A percentile compares a stretch with the other conserved stretches of the same genome.
phyloP scores from a whole-genome alignment of 202 grass and related monocot genomes.

The Setaria italica region DNA sequence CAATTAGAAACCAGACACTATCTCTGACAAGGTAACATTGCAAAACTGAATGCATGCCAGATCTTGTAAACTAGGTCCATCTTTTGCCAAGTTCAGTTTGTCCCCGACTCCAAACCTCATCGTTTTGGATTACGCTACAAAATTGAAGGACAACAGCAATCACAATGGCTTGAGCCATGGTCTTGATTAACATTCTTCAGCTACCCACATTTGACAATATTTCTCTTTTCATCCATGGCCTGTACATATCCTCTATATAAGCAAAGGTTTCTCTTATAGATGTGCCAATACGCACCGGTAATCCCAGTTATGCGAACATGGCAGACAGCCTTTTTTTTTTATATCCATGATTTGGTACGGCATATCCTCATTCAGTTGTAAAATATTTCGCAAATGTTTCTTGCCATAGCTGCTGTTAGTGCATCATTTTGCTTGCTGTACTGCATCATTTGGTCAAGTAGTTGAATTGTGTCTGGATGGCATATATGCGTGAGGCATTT shows the following conservation, averaged over 20 bases:
- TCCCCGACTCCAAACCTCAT: background rate
- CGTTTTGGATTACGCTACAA: background rate
- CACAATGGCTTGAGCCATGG: background rate
- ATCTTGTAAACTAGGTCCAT: background rate
- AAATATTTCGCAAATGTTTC: background rate
- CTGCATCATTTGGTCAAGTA: background rate
- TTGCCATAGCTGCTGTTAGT: background rate
- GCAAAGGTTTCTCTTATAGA: background rate
- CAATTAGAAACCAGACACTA: background rate
- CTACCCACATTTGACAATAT: background rate
- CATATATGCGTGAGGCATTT: background rate
- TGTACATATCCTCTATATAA: background rate
- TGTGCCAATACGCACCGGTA: background rate
- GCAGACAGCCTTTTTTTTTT: background rate
- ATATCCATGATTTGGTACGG: background rate
- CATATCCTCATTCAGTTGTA: background rate
- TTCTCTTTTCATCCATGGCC: background rate
- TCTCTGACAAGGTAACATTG: background rate
- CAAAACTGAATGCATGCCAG: background rate
- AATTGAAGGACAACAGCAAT: background rate
- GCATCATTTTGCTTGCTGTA: background rate
- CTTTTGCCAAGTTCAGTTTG: background rate
- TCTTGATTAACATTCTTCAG: background rate
- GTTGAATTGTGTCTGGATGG: background rate
- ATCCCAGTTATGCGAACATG: background rate